Conservation (phyloP, 148 eudicot genomes). For the Vaccinium darrowii region DNA sequence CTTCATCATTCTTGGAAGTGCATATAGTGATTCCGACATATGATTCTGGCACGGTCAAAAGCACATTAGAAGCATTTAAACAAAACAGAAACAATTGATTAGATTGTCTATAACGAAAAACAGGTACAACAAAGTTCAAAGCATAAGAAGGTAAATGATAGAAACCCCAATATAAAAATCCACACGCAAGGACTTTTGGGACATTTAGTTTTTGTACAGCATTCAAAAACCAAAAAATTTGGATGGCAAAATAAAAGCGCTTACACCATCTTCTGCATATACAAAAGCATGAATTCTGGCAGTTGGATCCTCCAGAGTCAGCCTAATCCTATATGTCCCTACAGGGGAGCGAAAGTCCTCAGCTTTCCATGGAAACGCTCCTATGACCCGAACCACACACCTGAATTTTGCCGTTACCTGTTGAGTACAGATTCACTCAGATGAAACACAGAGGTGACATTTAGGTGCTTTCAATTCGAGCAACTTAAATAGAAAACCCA, state of each 20-base stretch:
- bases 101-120: not conserved
- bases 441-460: constrained; percentile 7
- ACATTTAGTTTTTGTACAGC: not conserved
- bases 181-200: not conserved
- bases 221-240: not conserved
- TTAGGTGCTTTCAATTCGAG: constrained; percentile 6
- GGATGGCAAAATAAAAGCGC: constrained; percentile 1
- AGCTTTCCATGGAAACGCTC: constrained; percentile 56
- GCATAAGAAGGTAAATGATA: not conserved
- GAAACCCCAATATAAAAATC: not conserved
- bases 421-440: not conserved
- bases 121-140: not conserved
- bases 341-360: constrained; percentile 57
- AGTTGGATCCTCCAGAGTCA: constrained; percentile 92
- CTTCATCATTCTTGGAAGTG: not conserved
- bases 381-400: constrained; percentile 73
- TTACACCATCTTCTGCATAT: constrained; percentile 81
- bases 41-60: not conserved
- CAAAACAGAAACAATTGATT: not conserved
- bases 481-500: not conserved
- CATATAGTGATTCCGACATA: not conserved
- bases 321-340: constrained; percentile 56
- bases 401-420: constrained; percentile 77
- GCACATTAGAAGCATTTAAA: not conserved
- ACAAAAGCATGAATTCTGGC: constrained; percentile 77